Evolutionary conservation across 2,329 filamentous ascomycete species (phyloP), one percentile per base, ranked within the genome.

Genomic region (Nigrospora oryzae): DNA sequence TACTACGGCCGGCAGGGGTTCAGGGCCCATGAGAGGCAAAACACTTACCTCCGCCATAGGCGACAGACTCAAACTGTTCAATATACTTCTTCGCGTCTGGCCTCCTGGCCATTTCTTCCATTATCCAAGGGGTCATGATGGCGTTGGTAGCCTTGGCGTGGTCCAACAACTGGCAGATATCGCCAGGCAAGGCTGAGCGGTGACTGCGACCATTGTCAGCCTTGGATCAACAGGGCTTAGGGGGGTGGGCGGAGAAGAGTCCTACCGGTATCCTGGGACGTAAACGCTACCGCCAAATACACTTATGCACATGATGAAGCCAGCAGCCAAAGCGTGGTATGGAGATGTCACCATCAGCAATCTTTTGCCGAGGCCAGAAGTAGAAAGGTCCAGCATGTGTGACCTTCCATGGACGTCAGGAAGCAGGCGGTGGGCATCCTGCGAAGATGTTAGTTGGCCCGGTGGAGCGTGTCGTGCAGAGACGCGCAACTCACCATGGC

Each of bases 31-130:
- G 23, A 28, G 23, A 28, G 23, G 23, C 23, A 28, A 28, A 28
- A 7, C 23, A 46, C 53, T 44, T 40, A 55, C 53, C 53, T 28
- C 53, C 53, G 37, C 51, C 52, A 17, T 51, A 53, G 35, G 31
- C 48, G 1, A 51, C 49, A 2, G 31, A 31, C 2, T 50, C 45
- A 5, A 56, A 53, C 3, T 35, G 15, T 28, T 49, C 35, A 36
- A 55, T 53, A 16, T 53, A 52, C 10, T 49, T 41, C 14, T 36
- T 41, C 7, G 51, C 52, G 36, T 54, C 45, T 2, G 49, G 46
- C 12, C 38, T 44, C 28, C 46, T 48, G 2, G 53, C 50, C 28
- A 55, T 43, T 1, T 48, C 42, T 23, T 56, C 53, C 53, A 55
- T 51, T 6, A 51, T 44, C 46, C 53, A 51, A 7, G 53, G 54